Evolutionary conservation across 257 asterid species (phyloP), one percentile per base, ranked within the genome.

Genomic region (Plectranthus barbatus): DNA sequence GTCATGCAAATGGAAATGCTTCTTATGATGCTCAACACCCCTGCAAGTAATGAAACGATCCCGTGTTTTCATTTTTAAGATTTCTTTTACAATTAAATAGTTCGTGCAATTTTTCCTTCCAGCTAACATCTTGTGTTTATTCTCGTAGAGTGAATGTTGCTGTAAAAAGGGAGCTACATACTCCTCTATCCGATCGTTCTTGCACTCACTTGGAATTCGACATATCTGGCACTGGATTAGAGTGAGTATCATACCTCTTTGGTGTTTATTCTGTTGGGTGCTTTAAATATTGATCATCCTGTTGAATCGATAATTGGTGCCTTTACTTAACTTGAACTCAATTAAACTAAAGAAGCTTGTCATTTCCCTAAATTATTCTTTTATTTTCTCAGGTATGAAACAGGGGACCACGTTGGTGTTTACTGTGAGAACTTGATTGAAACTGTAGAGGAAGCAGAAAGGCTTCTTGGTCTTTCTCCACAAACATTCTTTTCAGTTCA

Each of bases 401-500:
- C 99, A 0, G 99, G 99, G 29, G 99, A 93, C 64, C 99, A 93
- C 64, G 94, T 90, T n/a, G 99, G 99, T 64, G 96, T 93, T 47
- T 84, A 62, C 85, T 85, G 94, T 75, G 99, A 93, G 72, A 93
- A 93, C 77, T 60, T 79, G 68, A 42, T 79, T 60, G 97, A 90
- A 78, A 81, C 79, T 3, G 99, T 90, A 11, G 97, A 84, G 75
- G 97, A 93, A 76, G 97, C 99, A 29, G 99, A 85, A 67, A 76
- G 81, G 62, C 60, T 93, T 51, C 79, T 93, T 48, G 76, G 75
- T 61, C n/a, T 85, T 58, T 74, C 95, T n/a, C 90, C 95, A 11
- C 83, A 87, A 21, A 85, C 96, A 17, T 90, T 76, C 73, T 93
- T 93, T 76, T 90, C 99, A 11, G 47, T 93, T 72, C 95, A 86